Evolutionary conservation across 306 rosid genomes (phyloP).

Genomic region (Trifolium dubium): DNA sequence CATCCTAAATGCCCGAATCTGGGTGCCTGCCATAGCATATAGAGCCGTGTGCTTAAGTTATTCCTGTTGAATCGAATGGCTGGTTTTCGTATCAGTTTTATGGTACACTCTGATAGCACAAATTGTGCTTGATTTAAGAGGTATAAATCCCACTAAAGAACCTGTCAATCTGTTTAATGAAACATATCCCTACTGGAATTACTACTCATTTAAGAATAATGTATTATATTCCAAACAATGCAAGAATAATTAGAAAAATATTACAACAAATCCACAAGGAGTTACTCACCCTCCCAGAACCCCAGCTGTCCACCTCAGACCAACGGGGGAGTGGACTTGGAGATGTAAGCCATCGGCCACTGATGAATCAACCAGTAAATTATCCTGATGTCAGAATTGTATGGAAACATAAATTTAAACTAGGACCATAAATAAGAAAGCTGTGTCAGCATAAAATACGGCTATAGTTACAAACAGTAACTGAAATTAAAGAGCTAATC

Average conservation of each 20-base stretch:
- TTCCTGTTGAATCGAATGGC: slow-evolving; percentile 7
- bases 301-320: slow-evolving; percentile 86
- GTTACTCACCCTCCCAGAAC: slow-evolving; percentile 75
- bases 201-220: neutral
- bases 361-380: slow-evolving; percentile 94
- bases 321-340: slow-evolving; percentile 71
- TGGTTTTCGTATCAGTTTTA: slow-evolving; percentile 30
- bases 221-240: slow-evolving; percentile 20
- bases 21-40: slow-evolving; percentile 26
- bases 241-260: slow-evolving; percentile 29
- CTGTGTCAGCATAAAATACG: slow-evolving; percentile 39
- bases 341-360: slow-evolving; percentile 88
- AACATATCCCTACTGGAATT: neutral
- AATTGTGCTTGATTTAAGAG: slow-evolving; percentile 20
- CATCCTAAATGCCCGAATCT: slow-evolving; percentile 1
- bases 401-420: slow-evolving; percentile 67
- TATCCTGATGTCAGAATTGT: slow-evolving; percentile 86
- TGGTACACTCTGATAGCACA: slow-evolving; percentile 15
- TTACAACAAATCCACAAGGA: slow-evolving; percentile 33
- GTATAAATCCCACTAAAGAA: slow-evolving; percentile 30
- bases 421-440: slow-evolving; percentile 52
- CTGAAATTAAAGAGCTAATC: slow-evolving; percentile 32
- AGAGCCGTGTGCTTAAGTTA: slow-evolving; percentile 18
- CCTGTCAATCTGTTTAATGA: slow-evolving; percentile 16
- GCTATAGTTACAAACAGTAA: slow-evolving; percentile 38